Evolutionary conservation across 208 protist species (phyloP).

Genomic region (Naegleria lovaniensis): DNA sequence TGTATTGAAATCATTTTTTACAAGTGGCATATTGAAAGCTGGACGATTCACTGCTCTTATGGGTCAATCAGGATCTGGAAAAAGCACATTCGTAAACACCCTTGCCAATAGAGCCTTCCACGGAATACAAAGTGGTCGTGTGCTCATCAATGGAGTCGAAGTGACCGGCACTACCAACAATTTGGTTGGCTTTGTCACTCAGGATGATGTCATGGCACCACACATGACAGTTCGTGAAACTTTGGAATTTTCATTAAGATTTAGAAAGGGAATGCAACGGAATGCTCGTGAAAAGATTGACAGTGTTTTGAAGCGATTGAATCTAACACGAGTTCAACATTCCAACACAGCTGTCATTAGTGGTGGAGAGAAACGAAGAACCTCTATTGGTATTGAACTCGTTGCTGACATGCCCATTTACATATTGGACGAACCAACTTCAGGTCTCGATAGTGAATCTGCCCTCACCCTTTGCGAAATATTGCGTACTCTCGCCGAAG

Average conservation of each 20-base stretch:
- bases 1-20: too few species aligned
- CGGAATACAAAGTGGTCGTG: not conserved
- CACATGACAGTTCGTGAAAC: slow-evolving; percentile 67
- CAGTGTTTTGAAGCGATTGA: slow-evolving; percentile 58
- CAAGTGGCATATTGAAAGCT: not conserved
- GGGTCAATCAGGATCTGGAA: not conserved
- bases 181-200: slow-evolving; percentile 69
- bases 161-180: not conserved
- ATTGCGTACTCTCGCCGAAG: slow-evolving; percentile 40
- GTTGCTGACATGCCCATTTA: not conserved
- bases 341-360: slow-evolving; percentile 49
- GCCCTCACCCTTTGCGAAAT: slow-evolving; percentile 32
- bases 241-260: slow-evolving; percentile 55
- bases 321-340: slow-evolving; percentile 54
- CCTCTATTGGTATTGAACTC: slow-evolving; percentile 27
- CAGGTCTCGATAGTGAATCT: slow-evolving; percentile 48
- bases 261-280: slow-evolving; percentile 61
- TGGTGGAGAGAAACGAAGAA: slow-evolving; percentile 31
- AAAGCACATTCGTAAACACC: not conserved
- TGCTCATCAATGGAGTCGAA: not conserved
- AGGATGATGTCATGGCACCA: slow-evolving; percentile 76
- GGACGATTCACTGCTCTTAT: not conserved
- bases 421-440: slow-evolving; percentile 49
- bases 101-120: not conserved
- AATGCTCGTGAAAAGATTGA: slow-evolving; percentile 59